phyloP scores from a whole-genome alignment of 129 eudicot genomes.

The Arctium minus region DNA sequence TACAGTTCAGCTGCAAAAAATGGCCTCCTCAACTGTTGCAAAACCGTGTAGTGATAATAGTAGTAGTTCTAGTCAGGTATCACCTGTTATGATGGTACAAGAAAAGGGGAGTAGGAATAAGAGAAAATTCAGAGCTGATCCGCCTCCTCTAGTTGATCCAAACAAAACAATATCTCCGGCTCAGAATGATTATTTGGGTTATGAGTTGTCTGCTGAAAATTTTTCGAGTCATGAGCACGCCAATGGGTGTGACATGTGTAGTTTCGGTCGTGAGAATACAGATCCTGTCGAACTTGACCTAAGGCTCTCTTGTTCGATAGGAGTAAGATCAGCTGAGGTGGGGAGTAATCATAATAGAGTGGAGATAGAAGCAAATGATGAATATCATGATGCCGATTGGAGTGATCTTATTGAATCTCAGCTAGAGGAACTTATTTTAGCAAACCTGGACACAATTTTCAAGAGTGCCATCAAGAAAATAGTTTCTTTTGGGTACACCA shows the following conservation, averaged over 20 bases:
- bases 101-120: conserved; percentile 94
- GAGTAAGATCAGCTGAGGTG: conserved; percentile 37
- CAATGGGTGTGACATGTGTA: conserved; percentile 63
- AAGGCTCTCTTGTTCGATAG: conserved; percentile 63
- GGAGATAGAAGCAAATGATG: conserved; percentile 40
- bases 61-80: conserved; percentile 48
- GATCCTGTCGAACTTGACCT: conserved; percentile 78
- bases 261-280: conserved; percentile 37
- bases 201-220: conserved; percentile 78
- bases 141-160: conserved; percentile 52
- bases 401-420: conserved; percentile 79
- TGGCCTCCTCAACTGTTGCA: conserved; percentile 84
- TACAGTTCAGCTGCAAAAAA: conserved; percentile 42
- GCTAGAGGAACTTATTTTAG: conserved; percentile 86
- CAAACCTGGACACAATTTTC: conserved; percentile 71
- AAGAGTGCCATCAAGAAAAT: conserved; percentile 81
- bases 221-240: conserved; percentile 48
- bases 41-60: conserved; percentile 41
- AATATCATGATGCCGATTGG: conserved; percentile 87
- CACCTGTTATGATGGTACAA: conserved; percentile 46
- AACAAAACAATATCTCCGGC: conserved; percentile 40
- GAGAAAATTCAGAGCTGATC: conserved; percentile 90
- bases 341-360: conserved; percentile 34
- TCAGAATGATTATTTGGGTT: conserved; percentile 45
- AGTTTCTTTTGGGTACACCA: conserved; percentile 73